These are phyloP conservation scores for Pseudoscleropodium purum DNA, from an alignment of 225 moss, liverwort and hornwort species.

Conservation along the genomic window DNA sequence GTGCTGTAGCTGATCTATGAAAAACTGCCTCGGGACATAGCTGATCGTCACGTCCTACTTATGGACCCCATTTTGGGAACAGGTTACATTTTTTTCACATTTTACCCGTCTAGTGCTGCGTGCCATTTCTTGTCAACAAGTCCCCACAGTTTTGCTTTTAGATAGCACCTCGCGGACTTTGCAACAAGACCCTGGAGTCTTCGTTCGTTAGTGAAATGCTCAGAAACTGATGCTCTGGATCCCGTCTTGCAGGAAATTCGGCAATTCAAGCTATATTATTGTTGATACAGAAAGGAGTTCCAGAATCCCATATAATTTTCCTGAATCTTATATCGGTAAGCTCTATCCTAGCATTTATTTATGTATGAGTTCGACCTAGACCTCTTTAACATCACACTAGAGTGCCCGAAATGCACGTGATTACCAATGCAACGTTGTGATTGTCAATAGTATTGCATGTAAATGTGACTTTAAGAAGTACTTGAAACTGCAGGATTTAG, in stretches of 20 bases:
- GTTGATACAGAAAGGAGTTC: conserved; percentile 72
- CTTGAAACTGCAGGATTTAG: neutral
- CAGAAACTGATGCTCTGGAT: neutral
- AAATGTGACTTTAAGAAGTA: neutral
- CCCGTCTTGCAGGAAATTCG: conserved; percentile 53
- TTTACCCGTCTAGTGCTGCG: neutral
- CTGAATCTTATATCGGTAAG: conserved; percentile 77
- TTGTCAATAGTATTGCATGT: neutral
- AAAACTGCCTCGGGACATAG: conserved; percentile 80
- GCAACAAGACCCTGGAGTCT: neutral
- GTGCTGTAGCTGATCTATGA: conserved; percentile 67
- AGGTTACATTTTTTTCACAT: conserved; percentile 15
- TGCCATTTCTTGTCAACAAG: neutral
- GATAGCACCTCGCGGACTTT: no score
- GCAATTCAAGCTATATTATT: conserved; percentile 88
- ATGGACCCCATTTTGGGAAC: conserved; percentile 91
- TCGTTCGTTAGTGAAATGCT: neutral
- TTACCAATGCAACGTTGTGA: neutral
- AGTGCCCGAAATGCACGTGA: neutral
- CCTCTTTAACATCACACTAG: neutral
- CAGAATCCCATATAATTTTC: conserved; percentile 78
- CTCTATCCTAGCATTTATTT: neutral
- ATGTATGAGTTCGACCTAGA: neutral
- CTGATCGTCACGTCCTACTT: conserved; percentile 74
- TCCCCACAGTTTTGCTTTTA: neutral